These are phyloP conservation scores for Tetrapisispora taiwanensis DNA, from an alignment of 805 yeast genomes.

Conservation along the genomic window DNA sequence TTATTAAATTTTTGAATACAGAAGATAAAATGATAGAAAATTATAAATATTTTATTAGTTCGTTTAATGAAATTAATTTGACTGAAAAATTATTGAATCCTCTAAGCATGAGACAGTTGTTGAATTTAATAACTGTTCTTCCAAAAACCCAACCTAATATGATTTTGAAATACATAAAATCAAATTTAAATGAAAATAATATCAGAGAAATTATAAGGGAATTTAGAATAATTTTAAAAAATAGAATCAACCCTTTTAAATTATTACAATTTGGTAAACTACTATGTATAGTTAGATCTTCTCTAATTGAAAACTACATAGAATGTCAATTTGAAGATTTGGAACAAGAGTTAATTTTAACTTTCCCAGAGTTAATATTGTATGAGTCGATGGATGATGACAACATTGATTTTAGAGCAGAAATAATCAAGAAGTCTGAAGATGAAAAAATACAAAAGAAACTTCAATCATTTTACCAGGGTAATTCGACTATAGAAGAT, in stretches of 20 bases:
- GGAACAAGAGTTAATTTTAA: not conserved
- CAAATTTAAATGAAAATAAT: no score
- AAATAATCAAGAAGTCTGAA: constrained; percentile 27
- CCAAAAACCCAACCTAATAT: no score
- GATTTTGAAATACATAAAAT: no score
- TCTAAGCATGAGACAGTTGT: no score
- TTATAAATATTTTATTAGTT: no score
- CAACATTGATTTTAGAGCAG: not conserved
- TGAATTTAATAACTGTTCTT: no score
- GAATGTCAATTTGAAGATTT: not conserved
- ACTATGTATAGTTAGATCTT: not conserved
- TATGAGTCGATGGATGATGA: not conserved
- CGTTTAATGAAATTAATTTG: no score
- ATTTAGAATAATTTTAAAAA: not conserved
- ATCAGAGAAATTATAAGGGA: no score
- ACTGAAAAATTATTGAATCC: no score
- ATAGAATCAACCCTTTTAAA: not conserved
- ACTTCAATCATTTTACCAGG: constrained; percentile 88
- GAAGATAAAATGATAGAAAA: no score
- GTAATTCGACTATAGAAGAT: constrained; percentile 78
- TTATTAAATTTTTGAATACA: no score
- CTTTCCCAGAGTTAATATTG: not conserved
- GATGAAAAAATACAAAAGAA: constrained; percentile 88
- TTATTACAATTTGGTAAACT: not conserved
- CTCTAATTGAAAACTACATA: not conserved